Percentiles rank a stretch among this genome's conserved stretches.
These are phyloP conservation scores for Zymoseptoria pseudotritici DNA, from an alignment of 2,329 filamentous ascomycete species.

Conservation along the genomic window DNA sequence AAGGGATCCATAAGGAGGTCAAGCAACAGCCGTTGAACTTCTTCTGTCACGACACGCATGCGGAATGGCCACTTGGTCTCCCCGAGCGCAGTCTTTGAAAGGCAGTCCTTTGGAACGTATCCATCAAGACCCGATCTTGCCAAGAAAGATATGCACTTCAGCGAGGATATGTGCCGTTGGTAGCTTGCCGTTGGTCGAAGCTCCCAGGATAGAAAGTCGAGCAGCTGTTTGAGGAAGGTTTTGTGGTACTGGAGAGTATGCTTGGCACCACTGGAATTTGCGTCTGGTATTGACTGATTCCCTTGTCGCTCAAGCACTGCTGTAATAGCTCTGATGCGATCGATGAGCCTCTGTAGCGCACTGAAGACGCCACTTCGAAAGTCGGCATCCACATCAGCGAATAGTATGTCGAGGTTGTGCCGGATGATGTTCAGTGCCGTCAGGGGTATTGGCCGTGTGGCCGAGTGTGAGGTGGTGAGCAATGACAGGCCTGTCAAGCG, in stretches of 20 bases:
- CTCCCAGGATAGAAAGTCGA: constrained; percentile 64
- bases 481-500: constrained; percentile 76
- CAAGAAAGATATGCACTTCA: constrained; percentile 64
- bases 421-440: constrained; percentile 56
- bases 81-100: constrained; percentile 43
- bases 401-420: constrained; percentile 60
- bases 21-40: constrained; percentile 56
- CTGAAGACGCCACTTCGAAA: constrained; percentile 74
- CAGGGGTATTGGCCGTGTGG: constrained; percentile 62
- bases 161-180: constrained; percentile 74
- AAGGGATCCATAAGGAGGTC: constrained; percentile 85
- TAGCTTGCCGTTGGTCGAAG: constrained; percentile 78
- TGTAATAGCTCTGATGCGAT: constrained; percentile 63
- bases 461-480: constrained; percentile 66
- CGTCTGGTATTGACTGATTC: neutral
- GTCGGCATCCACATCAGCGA: constrained; percentile 79
- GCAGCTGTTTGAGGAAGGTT: constrained; percentile 65
- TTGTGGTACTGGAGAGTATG: constrained; percentile 7
- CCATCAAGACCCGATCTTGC: constrained; percentile 61
- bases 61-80: constrained; percentile 45
- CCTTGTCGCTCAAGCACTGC: constrained; percentile 39
- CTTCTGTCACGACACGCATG: constrained; percentile 36
- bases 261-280: neutral
- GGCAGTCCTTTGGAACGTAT: constrained; percentile 30
- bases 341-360: constrained; percentile 67